phyloP scores from a whole-genome alignment of 345 rosid species.

The Lenwebbia sp. region DNA sequence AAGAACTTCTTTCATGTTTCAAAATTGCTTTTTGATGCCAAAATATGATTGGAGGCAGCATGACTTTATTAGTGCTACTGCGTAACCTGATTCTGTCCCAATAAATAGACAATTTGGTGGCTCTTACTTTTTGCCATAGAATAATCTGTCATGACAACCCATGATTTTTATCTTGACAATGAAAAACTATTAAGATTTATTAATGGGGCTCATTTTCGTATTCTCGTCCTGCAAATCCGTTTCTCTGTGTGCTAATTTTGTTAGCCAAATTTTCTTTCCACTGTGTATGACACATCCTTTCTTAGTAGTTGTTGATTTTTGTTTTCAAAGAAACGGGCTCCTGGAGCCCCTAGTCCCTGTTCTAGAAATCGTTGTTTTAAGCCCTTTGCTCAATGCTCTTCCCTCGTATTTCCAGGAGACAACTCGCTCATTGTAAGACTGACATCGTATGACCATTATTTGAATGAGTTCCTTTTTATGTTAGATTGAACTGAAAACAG shows the following conservation, averaged over 20 bases:
- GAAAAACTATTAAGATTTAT: background rate
- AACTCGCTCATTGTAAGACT: background rate
- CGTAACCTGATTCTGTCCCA: background rate
- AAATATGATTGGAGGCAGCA: background rate
- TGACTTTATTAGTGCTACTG: background rate
- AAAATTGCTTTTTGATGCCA: background rate
- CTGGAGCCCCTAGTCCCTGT: background rate
- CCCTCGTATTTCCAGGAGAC: background rate
- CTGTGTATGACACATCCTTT: background rate
- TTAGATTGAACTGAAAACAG: slow-evolving; percentile 64
- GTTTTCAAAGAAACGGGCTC: background rate
- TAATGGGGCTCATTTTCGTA: background rate
- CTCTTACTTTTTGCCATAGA: background rate
- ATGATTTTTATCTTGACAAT: background rate
- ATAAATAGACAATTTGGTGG: background rate
- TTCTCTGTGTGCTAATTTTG: background rate
- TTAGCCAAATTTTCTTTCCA: background rate
- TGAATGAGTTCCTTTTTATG: background rate
- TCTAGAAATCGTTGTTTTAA: background rate
- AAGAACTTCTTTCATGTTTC: background rate
- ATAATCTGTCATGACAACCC: background rate
- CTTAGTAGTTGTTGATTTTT: background rate
- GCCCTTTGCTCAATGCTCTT: background rate
- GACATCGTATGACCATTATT: background rate
- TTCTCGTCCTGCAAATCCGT: background rate